A percentile compares a stretch with the other conserved stretches of the same genome.
These are phyloP conservation scores for Heterobasidion parviporum DNA, from an alignment of 1,284 basidiomycete species.

Conservation along the genomic window DNA sequence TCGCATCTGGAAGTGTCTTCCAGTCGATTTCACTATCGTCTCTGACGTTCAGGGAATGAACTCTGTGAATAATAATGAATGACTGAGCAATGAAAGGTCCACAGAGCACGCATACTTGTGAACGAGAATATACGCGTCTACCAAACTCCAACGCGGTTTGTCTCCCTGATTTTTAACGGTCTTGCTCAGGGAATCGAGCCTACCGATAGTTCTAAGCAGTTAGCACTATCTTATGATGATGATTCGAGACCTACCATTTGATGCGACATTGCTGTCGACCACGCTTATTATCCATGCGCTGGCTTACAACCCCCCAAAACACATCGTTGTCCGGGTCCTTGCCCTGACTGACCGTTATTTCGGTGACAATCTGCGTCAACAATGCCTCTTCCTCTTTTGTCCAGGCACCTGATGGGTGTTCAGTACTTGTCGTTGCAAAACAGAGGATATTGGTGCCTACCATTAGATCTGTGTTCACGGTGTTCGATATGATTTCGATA, in stretches of 20 bases:
- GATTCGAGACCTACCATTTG: slow-evolving; percentile 51
- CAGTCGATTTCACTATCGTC: slow-evolving; percentile 82
- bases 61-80: slow-evolving; percentile 28
- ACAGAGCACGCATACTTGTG: slow-evolving; percentile 51
- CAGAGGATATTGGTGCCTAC: slow-evolving; percentile 10
- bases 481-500: slow-evolving; percentile 72
- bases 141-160: slow-evolving; percentile 63
- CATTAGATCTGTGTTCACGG: slow-evolving; percentile 37
- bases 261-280: slow-evolving; percentile 77
- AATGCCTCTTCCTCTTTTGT: slow-evolving; percentile 65
- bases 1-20: slow-evolving; percentile 61
- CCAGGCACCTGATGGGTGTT: slow-evolving; percentile 44
- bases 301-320: slow-evolving; percentile 72
- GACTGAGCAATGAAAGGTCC: background rate
- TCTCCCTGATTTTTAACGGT: slow-evolving; percentile 61
- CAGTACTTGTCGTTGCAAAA: slow-evolving; percentile 1
- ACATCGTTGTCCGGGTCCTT: slow-evolving; percentile 68
- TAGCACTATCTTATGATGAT: too few species aligned
- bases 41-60: slow-evolving; percentile 62
- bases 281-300: slow-evolving; percentile 65
- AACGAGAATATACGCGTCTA: slow-evolving; percentile 70
- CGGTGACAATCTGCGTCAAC: slow-evolving; percentile 61
- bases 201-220: slow-evolving; percentile 17
- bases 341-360: slow-evolving; percentile 62
- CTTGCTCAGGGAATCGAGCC: slow-evolving; percentile 69